Evolutionary conservation across 345 rosid genomes (phyloP).

Genomic region (Raphanus sativus): DNA sequence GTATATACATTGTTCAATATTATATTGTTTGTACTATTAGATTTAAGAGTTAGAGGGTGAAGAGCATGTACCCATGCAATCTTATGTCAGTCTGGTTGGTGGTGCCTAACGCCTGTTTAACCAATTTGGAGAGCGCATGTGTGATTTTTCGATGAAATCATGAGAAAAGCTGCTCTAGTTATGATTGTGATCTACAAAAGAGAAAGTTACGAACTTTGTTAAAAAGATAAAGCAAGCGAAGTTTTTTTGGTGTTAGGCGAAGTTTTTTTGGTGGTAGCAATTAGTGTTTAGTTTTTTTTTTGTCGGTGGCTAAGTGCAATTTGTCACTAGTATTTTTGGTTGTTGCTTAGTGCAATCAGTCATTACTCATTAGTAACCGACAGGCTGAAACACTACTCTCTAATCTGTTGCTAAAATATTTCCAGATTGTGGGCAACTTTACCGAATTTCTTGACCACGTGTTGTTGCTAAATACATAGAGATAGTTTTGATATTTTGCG

Average conservation of each 20-base stretch:
- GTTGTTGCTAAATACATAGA: neutral
- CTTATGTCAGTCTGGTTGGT: slow-evolving; percentile 41
- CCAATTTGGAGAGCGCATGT: slow-evolving; percentile 11
- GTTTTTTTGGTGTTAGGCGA: neutral
- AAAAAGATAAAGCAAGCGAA: neutral
- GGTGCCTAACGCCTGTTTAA: slow-evolving; percentile 19
- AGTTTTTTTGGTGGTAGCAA: neutral
- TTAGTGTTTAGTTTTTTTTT: neutral
- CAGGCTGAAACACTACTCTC: slow-evolving; percentile 1
- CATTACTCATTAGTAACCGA: slow-evolving; percentile 7
- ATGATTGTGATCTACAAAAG: slow-evolving; percentile 15
- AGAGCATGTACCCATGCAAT: slow-evolving; percentile 21
- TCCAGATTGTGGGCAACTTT: neutral
- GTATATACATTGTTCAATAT: neutral
- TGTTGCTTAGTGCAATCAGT: neutral
- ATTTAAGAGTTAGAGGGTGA: slow-evolving; percentile 12
- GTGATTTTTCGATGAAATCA: slow-evolving; percentile 7
- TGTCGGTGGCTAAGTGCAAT: neutral
- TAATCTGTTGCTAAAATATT: neutral
- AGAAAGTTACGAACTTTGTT: neutral
- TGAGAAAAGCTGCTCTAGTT: slow-evolving; percentile 13
- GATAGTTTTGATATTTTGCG: neutral
- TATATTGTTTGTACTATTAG: neutral
- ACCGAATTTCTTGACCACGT: slow-evolving; percentile 14
- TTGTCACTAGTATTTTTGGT: neutral